Percentiles rank a stretch among this genome's conserved stretches.
These are phyloP conservation scores for Hippophae tibetana DNA, from an alignment of 306 rosid genomes.

Conservation along the genomic window DNA sequence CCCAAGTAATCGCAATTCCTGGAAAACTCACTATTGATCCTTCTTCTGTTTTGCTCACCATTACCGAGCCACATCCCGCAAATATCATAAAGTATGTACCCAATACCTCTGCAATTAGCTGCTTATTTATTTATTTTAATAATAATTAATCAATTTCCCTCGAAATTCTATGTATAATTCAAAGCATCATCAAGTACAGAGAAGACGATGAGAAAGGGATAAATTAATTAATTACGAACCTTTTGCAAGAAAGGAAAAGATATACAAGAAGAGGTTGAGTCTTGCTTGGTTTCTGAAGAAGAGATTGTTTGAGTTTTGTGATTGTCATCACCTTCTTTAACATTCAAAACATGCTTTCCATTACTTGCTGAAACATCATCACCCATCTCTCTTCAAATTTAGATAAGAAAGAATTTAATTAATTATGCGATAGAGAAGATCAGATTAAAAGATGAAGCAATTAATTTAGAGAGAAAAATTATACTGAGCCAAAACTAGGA, in stretches of 20 bases:
- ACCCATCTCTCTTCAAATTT: constrained; percentile 31
- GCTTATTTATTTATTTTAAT: neutral
- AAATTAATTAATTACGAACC: constrained; percentile 25
- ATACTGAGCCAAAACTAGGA: constrained; percentile 6
- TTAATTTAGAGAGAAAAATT: too few relatives aligned
- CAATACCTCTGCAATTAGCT: constrained; percentile 68
- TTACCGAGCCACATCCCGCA: constrained; percentile 61
- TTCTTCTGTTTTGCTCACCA: constrained; percentile 33
- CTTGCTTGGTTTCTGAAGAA: constrained; percentile 10
- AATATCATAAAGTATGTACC: constrained; percentile 80
- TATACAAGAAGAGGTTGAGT: constrained; percentile 3
- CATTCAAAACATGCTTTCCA: constrained; percentile 33
- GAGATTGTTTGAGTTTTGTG: neutral
- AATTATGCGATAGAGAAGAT: neutral
- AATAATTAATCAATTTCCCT: neutral
- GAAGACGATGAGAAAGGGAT: neutral
- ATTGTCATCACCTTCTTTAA: constrained; percentile 22
- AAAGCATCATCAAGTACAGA: neutral
- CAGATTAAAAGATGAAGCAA: neutral
- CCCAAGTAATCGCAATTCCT: constrained; percentile 66
- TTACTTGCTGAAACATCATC: constrained; percentile 18
- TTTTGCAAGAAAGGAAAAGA: constrained; percentile 57
- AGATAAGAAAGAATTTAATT: too few relatives aligned
- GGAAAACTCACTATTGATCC: constrained; percentile 41
- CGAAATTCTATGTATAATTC: too few relatives aligned